A percentile compares a stretch with the other conserved stretches of the same genome.
These are phyloP conservation scores for Claviceps sp. DNA, from an alignment of 2,329 filamentous ascomycete genomes.

Conservation along the genomic window DNA sequence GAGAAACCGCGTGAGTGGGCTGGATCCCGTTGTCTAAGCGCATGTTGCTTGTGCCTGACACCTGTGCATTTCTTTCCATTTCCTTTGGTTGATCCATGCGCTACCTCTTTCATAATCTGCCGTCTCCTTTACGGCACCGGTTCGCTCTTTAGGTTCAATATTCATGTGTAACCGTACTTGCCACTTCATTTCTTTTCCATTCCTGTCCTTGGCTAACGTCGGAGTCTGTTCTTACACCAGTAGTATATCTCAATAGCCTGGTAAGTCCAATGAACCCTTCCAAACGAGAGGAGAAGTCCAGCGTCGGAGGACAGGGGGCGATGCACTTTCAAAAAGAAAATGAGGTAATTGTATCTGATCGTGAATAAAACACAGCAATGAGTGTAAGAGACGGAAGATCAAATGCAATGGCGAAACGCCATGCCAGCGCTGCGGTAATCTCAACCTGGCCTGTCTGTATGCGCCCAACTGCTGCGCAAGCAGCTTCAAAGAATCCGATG, in stretches of 20 bases:
- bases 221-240: conserved; percentile 11
- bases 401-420: conserved; percentile 60
- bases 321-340: background rate
- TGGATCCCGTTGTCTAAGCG: background rate
- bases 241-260: conserved; percentile 50
- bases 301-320: too few species aligned
- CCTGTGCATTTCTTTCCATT: background rate
- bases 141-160: background rate
- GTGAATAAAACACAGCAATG: conserved; percentile 37
- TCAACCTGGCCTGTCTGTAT: conserved; percentile 53
- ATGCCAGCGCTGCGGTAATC: conserved; percentile 55
- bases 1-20: conserved; percentile 40
- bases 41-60: too few species aligned
- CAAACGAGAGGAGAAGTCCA: background rate
- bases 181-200: background rate
- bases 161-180: background rate
- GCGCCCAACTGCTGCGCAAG: conserved; percentile 55
- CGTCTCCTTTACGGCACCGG: background rate
- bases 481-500: conserved; percentile 84
- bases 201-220: background rate
- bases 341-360: background rate
- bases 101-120: background rate
- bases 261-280: conserved; percentile 24
- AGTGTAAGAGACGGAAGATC: conserved; percentile 63
- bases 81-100: background rate